These are phyloP conservation scores for Lycium barbarum DNA, from an alignment of 257 asterid species.

Conservation along the genomic window DNA sequence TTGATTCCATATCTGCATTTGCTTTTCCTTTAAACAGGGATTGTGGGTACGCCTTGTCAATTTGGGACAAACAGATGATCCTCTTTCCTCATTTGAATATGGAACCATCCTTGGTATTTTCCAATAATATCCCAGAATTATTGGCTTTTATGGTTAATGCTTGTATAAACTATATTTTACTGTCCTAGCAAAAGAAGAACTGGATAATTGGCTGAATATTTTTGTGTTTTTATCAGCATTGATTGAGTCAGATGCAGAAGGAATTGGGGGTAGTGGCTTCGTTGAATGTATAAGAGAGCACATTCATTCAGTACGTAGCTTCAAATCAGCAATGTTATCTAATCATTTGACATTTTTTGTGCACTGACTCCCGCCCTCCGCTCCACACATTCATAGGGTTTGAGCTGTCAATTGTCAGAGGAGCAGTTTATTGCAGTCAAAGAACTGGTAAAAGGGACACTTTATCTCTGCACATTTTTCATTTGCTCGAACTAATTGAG, in stretches of 20 bases:
- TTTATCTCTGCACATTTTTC: conserved; percentile 15
- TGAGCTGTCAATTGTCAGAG: conserved; percentile 78
- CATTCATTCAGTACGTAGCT: conserved; percentile 79
- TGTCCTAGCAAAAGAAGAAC: conserved; percentile 33
- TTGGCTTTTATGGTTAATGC: conserved; percentile 20
- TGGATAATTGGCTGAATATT: conserved; percentile 37
- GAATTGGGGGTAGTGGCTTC: conserved; percentile 98
- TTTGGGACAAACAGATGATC: conserved; percentile 94
- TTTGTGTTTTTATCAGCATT: conserved; percentile 61
- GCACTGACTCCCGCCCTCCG: neutral
- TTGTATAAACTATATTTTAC: conserved; percentile 10
- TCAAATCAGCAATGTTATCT: conserved; percentile 27
- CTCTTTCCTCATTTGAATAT: conserved; percentile 94
- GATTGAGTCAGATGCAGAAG: conserved; percentile 97
- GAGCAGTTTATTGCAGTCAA: conserved; percentile 96
- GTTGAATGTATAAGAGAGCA: conserved; percentile 96
- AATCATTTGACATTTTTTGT: conserved; percentile 13
- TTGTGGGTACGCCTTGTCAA: conserved; percentile 92
- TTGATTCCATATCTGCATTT: conserved; percentile 31
- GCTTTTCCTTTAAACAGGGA: conserved; percentile 58
- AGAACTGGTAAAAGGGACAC: conserved; percentile 70
- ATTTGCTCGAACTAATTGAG: neutral
- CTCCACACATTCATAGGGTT: conserved; percentile 51
- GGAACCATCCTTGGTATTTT: conserved; percentile 91
- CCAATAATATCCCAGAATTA: conserved; percentile 4